Conservation (phyloP, 2,329 filamentous ascomycete species). For the Phaeosphaeriaceae sp. region DNA sequence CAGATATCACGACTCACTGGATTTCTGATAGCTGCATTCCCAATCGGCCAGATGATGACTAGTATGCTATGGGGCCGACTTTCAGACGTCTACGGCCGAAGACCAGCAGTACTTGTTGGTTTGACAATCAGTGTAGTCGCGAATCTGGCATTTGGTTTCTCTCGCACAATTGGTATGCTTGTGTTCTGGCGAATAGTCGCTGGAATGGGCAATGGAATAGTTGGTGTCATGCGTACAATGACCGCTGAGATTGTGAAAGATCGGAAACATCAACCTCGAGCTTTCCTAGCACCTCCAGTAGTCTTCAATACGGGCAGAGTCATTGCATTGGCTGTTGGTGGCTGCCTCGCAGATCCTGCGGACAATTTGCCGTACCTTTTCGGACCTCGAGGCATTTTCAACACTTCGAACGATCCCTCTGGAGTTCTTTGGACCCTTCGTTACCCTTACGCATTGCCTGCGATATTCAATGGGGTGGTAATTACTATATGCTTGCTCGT, state of each 20-base stretch:
- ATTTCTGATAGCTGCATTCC: slow-evolving; percentile 77
- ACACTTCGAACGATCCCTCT: slow-evolving; percentile 62
- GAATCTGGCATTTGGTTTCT: slow-evolving; percentile 72
- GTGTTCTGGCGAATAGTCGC: slow-evolving; percentile 71
- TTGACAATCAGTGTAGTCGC: slow-evolving; percentile 71
- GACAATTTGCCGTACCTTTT: slow-evolving; percentile 67
- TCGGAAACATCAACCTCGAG: slow-evolving; percentile 63
- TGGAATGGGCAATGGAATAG: slow-evolving; percentile 73
- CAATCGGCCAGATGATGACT: slow-evolving; percentile 79
- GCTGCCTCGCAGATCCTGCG: slow-evolving; percentile 70
- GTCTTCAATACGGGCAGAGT: slow-evolving; percentile 67
- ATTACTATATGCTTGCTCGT: slow-evolving; percentile 62
- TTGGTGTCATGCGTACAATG: slow-evolving; percentile 76
- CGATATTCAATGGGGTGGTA: slow-evolving; percentile 67
- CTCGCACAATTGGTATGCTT: slow-evolving; percentile 65
- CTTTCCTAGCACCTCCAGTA: slow-evolving; percentile 67
- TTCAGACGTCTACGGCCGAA: slow-evolving; percentile 71
- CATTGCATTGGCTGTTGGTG: slow-evolving; percentile 57
- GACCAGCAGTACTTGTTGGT: slow-evolving; percentile 77
- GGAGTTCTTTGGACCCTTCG: slow-evolving; percentile 68
- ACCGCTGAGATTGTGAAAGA: slow-evolving; percentile 73
- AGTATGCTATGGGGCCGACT: slow-evolving; percentile 81
- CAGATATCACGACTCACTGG: slow-evolving; percentile 78
- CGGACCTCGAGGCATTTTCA: slow-evolving; percentile 67
- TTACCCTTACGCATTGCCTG: slow-evolving; percentile 73